Base-by-base conservation (phyloP, 2,329 filamentous ascomycete species). In the Metarhizium humberi region DNA sequence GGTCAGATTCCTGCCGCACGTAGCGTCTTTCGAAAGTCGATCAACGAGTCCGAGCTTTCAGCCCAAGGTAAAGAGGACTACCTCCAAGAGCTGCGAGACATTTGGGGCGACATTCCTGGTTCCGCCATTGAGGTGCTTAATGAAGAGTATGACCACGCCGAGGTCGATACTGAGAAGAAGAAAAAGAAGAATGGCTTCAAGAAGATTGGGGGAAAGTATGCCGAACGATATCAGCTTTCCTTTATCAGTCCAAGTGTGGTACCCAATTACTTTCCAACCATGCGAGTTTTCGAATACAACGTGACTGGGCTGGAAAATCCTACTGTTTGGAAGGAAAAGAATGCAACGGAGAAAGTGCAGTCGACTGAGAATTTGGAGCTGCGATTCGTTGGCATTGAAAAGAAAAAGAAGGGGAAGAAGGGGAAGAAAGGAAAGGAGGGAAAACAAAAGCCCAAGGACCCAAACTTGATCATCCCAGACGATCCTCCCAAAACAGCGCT, bases 251-350 rank as follows among this genome's bases (percentile, higher is more conserved):
- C 92, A 0, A 97, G 92, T 66, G 76, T 99, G 42, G 89, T 97
- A 8, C 94, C 92, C 6, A 96, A 94, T 66, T 95, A 90, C 70
- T 94, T 92, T 60, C 94, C 92, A 0, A 91, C 88, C 0, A 71
- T 96, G 36, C 83, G 92, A n/a, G 80, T 99, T n/a, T 77, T 92
- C 60, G 90, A 96, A 65, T 99, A 97, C 76, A 97, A 99, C 67
- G 90, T 90, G 54, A 88, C 78, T 0, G 90, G 90, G 0, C 68
- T 96, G 3, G 87, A 90, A 60, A 64, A 82, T 53, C 62, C 68
- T 0, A 65, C 72, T 1, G 69, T 75, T 1, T 83, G 80, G 79
- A 59, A 63, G 1, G 74, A 75, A 51, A 55, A 64, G 1, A 63
- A 64, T 32, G 47, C 36, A 18, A 25, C 42, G 16, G 14, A 16